Percentiles rank a stretch among this genome's conserved stretches.
Evolutionary conservation across 1,139 yeast species (phyloP).

Genomic region (Meyerozyma athensensis): DNA sequence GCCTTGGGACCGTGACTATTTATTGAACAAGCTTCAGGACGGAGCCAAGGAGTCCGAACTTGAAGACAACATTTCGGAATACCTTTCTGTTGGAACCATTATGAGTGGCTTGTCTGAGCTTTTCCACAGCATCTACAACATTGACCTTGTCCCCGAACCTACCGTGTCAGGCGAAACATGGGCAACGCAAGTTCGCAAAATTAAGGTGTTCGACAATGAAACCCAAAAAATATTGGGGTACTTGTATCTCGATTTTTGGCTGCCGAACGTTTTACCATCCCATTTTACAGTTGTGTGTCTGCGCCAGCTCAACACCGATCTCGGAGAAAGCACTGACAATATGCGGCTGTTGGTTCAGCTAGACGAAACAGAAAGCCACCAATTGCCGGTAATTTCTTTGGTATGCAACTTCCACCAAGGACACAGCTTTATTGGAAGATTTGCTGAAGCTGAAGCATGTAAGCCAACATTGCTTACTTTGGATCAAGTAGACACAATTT

Average conservation of each 20-base stretch:
- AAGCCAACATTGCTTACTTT: conserved; percentile 52
- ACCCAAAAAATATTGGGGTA: conserved; percentile 29
- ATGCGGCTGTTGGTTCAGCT: conserved; percentile 48
- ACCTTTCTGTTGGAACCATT: conserved; percentile 82
- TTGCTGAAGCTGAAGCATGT: conserved; percentile 22
- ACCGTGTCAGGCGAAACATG: conserved; percentile 78
- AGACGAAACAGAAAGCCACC: conserved; percentile 48
- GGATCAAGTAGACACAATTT: conserved; percentile 84
- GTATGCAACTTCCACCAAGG: conserved; percentile 67
- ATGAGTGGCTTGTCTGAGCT: conserved; percentile 76
- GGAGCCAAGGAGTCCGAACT: conserved; percentile 5
- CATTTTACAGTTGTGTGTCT: conserved; percentile 98
- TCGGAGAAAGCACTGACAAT: conserved; percentile 22
- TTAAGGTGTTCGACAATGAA: conserved; percentile 52
- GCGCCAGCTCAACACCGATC: conserved; percentile 40
- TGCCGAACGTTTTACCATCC: conserved; percentile 61
- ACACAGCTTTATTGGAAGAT: conserved; percentile 22
- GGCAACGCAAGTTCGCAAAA: conserved; percentile 76
- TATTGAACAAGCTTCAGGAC: conserved; percentile 23
- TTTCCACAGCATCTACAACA: conserved; percentile 69
- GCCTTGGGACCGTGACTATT: conserved; percentile 93
- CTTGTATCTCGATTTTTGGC: conserved; percentile 44
- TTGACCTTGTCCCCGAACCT: conserved; percentile 63
- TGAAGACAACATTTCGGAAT: conserved; percentile 45
- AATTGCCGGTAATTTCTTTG: conserved; percentile 83